Conservation (phyloP, 805 yeast genomes). For the Barnettozyma populi region DNA sequence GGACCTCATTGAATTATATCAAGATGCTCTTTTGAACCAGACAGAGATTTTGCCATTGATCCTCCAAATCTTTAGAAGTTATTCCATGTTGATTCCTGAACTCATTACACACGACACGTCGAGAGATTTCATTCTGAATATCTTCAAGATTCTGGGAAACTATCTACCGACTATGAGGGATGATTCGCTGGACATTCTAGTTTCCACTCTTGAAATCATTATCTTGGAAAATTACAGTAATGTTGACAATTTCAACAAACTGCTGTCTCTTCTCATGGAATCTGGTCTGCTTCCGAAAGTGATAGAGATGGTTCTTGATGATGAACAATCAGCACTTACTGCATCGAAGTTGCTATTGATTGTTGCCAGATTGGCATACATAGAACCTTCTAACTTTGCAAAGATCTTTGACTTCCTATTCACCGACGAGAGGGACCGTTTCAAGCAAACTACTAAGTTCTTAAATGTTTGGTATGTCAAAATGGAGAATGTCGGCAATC, state of each 20-base stretch:
- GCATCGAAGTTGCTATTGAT: conserved; percentile 30
- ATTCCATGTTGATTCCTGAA: conserved; percentile 44
- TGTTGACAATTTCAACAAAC: conserved; percentile 16
- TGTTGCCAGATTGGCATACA: conserved; percentile 31
- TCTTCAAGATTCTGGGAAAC: conserved; percentile 45
- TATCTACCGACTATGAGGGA: conserved; percentile 62
- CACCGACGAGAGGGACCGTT: conserved; percentile 23
- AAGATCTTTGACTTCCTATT: conserved; percentile 26
- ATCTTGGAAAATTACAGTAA: conserved; percentile 23
- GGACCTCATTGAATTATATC: conserved; percentile 31
- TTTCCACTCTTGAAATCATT: conserved; percentile 49
- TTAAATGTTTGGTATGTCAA: conserved; percentile 37
- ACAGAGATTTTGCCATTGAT: conserved; percentile 71
- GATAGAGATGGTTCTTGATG: conserved; percentile 25
- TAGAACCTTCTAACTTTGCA: conserved; percentile 26
- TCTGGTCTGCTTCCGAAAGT: conserved; percentile 25
- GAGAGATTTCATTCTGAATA: conserved; percentile 30
- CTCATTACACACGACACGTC: conserved; percentile 31
- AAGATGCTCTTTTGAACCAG: conserved; percentile 56
- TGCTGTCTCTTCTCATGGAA: conserved; percentile 22
- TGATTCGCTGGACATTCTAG: conserved; percentile 55
- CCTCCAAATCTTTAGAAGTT: conserved; percentile 57
- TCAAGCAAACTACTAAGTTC: conserved; percentile 25
- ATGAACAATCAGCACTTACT: conserved; percentile 28
- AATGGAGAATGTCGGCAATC: conserved; percentile 59